Evolutionary conservation across 257 asterid genomes (phyloP).

Genomic region (Linaria vulgaris): DNA sequence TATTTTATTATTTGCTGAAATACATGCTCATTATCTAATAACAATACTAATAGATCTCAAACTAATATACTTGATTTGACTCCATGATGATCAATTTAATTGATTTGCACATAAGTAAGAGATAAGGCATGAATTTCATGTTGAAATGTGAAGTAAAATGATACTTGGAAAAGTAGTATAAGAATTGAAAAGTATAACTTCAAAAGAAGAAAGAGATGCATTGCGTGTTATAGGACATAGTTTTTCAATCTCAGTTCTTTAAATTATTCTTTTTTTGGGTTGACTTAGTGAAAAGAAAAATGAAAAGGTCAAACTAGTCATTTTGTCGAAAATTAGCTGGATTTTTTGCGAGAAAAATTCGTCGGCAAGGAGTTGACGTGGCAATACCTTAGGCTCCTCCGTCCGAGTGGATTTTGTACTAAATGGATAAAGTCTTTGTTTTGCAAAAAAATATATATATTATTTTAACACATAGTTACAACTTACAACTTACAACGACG

Average conservation of each 20-base stretch:
- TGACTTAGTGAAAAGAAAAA: background rate
- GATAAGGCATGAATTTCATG: background rate
- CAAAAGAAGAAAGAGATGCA: background rate
- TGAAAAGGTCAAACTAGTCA: constrained; percentile 8
- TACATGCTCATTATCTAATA: too few species aligned
- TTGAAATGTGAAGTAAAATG: too few species aligned
- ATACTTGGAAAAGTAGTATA: background rate
- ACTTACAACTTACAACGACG: too few species aligned
- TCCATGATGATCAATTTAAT: background rate
- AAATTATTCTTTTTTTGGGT: background rate
- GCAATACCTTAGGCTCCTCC: background rate
- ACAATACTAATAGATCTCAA: too few species aligned
- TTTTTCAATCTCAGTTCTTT: background rate
- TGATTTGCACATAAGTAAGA: background rate
- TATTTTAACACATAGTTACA: too few species aligned
- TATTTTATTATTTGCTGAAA: too few species aligned
- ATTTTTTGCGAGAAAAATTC: background rate
- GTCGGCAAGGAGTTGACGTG: constrained; percentile 16
- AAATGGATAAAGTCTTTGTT: too few species aligned
- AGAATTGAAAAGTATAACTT: too few species aligned
- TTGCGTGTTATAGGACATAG: too few species aligned
- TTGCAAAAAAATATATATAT: too few species aligned
- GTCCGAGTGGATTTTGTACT: too few species aligned
- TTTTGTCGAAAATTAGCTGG: background rate
- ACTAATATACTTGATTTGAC: background rate